Percentiles rank a stretch among this genome's conserved stretches.
Conservation (phyloP, 2,329 filamentous ascomycete genomes). For the Aspergillus phoenicis region DNA sequence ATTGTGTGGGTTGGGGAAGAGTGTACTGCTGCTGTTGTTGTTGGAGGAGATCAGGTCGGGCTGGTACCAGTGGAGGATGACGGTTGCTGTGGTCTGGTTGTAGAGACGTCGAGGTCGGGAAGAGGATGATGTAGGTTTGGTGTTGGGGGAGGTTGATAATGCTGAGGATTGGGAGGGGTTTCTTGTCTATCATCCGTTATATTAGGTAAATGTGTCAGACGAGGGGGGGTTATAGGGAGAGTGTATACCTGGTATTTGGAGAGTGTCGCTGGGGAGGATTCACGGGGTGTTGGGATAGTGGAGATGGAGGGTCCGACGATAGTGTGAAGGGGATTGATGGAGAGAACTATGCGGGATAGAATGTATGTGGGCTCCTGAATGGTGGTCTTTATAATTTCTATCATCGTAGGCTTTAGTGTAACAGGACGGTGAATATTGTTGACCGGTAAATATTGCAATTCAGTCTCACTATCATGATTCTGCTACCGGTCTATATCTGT, state of each 20-base stretch:
- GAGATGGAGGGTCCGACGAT: slow-evolving; percentile 16
- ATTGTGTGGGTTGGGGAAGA: neutral
- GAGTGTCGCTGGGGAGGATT: slow-evolving; percentile 23
- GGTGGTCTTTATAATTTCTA: too few relatives aligned
- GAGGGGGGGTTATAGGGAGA: neutral
- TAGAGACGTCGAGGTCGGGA: slow-evolving; percentile 31
- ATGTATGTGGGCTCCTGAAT: too few relatives aligned
- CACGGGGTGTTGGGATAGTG: slow-evolving; percentile 22
- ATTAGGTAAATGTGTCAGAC: neutral
- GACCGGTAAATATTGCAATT: too few relatives aligned
- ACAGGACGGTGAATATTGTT: too few relatives aligned
- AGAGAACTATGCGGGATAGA: too few relatives aligned
- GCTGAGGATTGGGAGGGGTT: slow-evolving; percentile 23
- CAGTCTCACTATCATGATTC: neutral
- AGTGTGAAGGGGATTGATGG: neutral
- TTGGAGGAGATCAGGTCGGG: slow-evolving; percentile 15
- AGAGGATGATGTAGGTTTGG: slow-evolving; percentile 25
- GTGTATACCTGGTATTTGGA: slow-evolving; percentile 13
- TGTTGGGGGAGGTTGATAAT: slow-evolving; percentile 11
- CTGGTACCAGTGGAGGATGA: slow-evolving; percentile 34
- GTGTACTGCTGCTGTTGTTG: neutral
- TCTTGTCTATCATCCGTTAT: neutral
- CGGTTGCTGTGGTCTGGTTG: slow-evolving; percentile 14
- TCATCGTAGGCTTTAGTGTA: too few relatives aligned
- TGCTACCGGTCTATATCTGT: neutral